These are phyloP conservation scores for Stagonosporopsis rhizophila DNA, from an alignment of 2,329 filamentous ascomycete species.

Conservation along the genomic window DNA sequence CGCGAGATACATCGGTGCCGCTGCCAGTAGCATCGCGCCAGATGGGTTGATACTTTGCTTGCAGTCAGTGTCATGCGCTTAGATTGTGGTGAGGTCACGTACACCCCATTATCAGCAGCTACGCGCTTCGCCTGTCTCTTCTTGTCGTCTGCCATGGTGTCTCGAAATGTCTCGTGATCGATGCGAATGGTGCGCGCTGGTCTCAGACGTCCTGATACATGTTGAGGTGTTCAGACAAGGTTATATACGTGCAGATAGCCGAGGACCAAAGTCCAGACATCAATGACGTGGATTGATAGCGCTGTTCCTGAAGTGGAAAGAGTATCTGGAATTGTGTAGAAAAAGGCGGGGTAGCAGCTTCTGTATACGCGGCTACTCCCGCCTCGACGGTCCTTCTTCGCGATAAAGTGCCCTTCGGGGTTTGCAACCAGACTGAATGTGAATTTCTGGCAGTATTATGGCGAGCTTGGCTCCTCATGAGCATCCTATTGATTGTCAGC, in stretches of 20 bases:
- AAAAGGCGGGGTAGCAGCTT: conserved; percentile 13
- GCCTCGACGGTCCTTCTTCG: neutral
- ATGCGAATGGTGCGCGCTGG: neutral
- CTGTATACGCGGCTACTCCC: conserved; percentile 12
- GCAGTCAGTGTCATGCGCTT: neutral
- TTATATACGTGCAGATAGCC: conserved; percentile 5
- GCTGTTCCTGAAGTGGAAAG: conserved; percentile 8
- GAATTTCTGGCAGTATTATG: too few relatives aligned
- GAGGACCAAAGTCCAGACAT: neutral
- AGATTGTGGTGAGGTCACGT: neutral
- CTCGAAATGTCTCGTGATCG: neutral
- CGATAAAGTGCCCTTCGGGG: neutral
- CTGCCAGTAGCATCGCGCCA: conserved; percentile 23
- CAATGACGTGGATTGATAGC: conserved; percentile 1
- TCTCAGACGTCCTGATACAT: neutral
- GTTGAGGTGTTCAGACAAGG: neutral
- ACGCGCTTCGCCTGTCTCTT: conserved; percentile 25
- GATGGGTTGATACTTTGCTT: conserved; percentile 24
- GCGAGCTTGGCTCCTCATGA: neutral
- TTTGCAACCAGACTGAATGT: neutral
- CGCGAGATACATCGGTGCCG: conserved; percentile 30
- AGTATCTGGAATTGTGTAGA: conserved; percentile 12
- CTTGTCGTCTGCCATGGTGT: conserved; percentile 31
- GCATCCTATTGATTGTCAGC: neutral
- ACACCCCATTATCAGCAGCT: conserved; percentile 29